Conservation (phyloP, 306 rosid genomes). For the Pyrus bretschneideri region DNA sequence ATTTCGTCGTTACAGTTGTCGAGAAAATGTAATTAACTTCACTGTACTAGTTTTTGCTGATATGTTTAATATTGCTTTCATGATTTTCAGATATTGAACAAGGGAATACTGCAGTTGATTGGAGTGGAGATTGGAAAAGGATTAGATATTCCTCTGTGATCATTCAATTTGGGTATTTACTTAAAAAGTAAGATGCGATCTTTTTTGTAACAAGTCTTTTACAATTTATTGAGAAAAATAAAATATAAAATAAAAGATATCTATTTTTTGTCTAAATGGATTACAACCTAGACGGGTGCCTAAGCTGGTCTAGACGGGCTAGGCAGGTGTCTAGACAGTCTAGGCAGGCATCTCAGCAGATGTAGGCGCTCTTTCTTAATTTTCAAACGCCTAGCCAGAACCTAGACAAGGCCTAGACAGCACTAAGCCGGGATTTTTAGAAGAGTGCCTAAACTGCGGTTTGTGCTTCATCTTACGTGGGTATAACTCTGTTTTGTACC, state of each 20-base stretch:
- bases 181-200: neutral
- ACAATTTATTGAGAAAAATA: too few relatives aligned
- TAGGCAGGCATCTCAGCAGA: too few relatives aligned
- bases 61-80: neutral
- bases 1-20: neutral
- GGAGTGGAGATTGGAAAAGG: slow-evolving; percentile 95
- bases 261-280: too few relatives aligned
- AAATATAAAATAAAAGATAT: too few relatives aligned
- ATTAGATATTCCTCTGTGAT: slow-evolving; percentile 74
- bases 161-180: neutral
- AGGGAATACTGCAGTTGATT: slow-evolving; percentile 74
- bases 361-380: too few relatives aligned
- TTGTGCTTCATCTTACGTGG: neutral
- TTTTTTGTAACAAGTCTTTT: neutral
- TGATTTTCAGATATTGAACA: slow-evolving; percentile 66
- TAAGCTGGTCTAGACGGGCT: too few relatives aligned
- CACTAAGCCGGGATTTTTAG: too few relatives aligned
- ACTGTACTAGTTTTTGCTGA: neutral
- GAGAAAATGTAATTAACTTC: too few relatives aligned
- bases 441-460: neutral
- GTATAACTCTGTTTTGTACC: neutral
- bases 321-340: too few relatives aligned
- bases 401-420: too few relatives aligned
- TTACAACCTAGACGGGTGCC: too few relatives aligned
- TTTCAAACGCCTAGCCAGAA: too few relatives aligned